Percentiles rank a stretch among this genome's conserved stretches.
Conservation (phyloP, 1,139 yeast genomes). For the Saccharomyces uvarum region DNA sequence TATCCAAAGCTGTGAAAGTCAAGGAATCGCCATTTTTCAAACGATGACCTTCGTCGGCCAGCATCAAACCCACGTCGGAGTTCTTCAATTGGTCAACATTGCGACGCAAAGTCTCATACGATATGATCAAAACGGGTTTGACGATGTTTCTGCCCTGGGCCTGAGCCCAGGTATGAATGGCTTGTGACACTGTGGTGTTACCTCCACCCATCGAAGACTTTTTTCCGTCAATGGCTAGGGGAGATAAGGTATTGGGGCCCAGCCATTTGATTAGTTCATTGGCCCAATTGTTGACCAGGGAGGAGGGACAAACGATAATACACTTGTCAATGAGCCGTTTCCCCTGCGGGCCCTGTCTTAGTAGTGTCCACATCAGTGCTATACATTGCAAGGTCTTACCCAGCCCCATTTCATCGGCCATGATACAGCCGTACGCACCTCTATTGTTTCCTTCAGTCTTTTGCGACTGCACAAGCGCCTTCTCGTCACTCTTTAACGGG, state of each 20-base stretch:
- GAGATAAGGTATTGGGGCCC: constrained; percentile 82
- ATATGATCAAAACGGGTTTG: constrained; percentile 88
- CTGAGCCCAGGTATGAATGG: constrained; percentile 77
- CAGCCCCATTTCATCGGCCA: constrained; percentile 99
- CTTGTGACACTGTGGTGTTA: constrained; percentile 51
- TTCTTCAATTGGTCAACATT: constrained; percentile 71
- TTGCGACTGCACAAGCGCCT: neutral
- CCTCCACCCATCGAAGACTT: constrained; percentile 28
- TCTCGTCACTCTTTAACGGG: neutral
- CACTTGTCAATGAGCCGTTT: constrained; percentile 78
- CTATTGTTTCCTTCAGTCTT: constrained; percentile 40
- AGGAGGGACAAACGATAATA: constrained; percentile 91
- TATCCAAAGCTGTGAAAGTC: constrained; percentile 81
- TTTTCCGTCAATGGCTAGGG: constrained; percentile 90
- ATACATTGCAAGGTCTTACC: constrained; percentile 95
- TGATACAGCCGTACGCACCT: constrained; percentile 88
- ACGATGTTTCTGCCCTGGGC: constrained; percentile 86
- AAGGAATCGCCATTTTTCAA: constrained; percentile 90
- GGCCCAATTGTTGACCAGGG: constrained; percentile 94
- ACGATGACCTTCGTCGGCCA: constrained; percentile 97
- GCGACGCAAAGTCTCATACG: constrained; percentile 87
- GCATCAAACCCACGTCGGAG: constrained; percentile 76
- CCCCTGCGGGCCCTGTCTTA: constrained; percentile 87
- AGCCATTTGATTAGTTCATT: constrained; percentile 93
- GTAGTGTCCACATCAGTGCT: constrained; percentile 86